Conservation (phyloP, 495 filamentous ascomycete genomes). For the Penicillium taxi region DNA sequence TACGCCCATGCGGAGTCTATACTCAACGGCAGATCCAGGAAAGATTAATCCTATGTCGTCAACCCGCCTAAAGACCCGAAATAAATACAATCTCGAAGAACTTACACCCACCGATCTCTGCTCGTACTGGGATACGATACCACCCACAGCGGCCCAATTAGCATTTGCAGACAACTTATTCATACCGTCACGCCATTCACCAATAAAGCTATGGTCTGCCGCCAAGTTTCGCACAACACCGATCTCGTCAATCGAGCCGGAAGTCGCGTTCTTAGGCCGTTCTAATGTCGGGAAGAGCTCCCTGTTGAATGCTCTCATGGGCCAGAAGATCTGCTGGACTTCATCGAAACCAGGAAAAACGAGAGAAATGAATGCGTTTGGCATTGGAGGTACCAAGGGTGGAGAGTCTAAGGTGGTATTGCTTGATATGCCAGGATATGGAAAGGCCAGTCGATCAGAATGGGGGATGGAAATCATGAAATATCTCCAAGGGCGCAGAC, state of each 20-base stretch:
- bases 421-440: constrained; percentile 94
- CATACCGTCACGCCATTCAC: constrained; percentile 39
- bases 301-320: constrained; percentile 75
- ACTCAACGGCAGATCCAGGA: constrained; percentile 6
- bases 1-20: constrained; percentile 2
- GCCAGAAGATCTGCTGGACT: constrained; percentile 51
- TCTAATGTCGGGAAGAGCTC: constrained; percentile 91
- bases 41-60: too few species aligned
- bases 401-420: constrained; percentile 52
- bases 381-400: constrained; percentile 53
- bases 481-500: constrained; percentile 62
- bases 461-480: constrained; percentile 87
- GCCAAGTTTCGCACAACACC: constrained; percentile 62
- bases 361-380: constrained; percentile 75
- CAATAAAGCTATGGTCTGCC: constrained; percentile 62
- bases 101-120: constrained; percentile 32
- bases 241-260: constrained; percentile 31
- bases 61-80: constrained; percentile 5
- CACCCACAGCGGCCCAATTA: constrained; percentile 49
- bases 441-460: constrained; percentile 60
- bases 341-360: constrained; percentile 71
- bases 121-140: constrained; percentile 51
- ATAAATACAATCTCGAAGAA: constrained; percentile 26
- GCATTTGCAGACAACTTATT: constrained; percentile 56
- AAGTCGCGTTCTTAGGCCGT: constrained; percentile 71